phyloP scores from a whole-genome alignment of 2,329 filamentous ascomycete species.

The Microthyrium microscopicum region DNA sequence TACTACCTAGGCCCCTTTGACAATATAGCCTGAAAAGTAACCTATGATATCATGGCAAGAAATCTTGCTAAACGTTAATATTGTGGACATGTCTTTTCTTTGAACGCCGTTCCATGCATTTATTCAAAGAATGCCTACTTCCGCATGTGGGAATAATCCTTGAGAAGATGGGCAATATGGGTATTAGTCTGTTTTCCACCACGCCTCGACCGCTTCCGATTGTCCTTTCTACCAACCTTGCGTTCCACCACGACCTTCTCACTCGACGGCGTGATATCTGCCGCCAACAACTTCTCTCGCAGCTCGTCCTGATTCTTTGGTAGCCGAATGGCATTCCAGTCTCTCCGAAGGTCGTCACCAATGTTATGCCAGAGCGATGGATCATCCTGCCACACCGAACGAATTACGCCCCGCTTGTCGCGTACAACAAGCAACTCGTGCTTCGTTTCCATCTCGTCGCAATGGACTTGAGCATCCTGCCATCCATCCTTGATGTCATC shows the following conservation, averaged over 20 bases:
- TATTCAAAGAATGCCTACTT: too few species aligned
- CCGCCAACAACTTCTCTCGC: slow-evolving; percentile 57
- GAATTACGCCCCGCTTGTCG: slow-evolving; percentile 73
- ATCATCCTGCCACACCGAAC: slow-evolving; percentile 81
- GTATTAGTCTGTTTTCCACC: slow-evolving; percentile 72
- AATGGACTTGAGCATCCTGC: slow-evolving; percentile 64
- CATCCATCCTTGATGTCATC: slow-evolving; percentile 94
- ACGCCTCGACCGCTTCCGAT: slow-evolving; percentile 57
- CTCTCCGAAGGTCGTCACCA: slow-evolving; percentile 64
- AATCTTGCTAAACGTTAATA: too few species aligned
- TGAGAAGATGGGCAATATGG: slow-evolving; percentile 69
- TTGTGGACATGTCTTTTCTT: too few species aligned
- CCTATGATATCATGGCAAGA: too few species aligned
- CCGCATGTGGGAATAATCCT: slow-evolving; percentile 45
- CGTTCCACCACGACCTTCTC: slow-evolving; percentile 42
- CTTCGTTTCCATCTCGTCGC: slow-evolving; percentile 60
- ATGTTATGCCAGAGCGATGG: slow-evolving; percentile 57
- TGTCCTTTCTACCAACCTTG: slow-evolving; percentile 45
- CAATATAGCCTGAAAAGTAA: too few species aligned
- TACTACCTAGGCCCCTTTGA: too few species aligned
- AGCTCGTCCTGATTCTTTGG: slow-evolving; percentile 57
- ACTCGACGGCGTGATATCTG: slow-evolving; percentile 70
- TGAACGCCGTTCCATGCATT: too few species aligned
- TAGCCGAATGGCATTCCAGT: slow-evolving; percentile 69
- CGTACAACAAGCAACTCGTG: slow-evolving; percentile 72